Percentiles rank a stretch among this genome's conserved stretches.
These are phyloP conservation scores for Pichia paraexigua DNA, from an alignment of 805 yeast species.

Conservation along the genomic window DNA sequence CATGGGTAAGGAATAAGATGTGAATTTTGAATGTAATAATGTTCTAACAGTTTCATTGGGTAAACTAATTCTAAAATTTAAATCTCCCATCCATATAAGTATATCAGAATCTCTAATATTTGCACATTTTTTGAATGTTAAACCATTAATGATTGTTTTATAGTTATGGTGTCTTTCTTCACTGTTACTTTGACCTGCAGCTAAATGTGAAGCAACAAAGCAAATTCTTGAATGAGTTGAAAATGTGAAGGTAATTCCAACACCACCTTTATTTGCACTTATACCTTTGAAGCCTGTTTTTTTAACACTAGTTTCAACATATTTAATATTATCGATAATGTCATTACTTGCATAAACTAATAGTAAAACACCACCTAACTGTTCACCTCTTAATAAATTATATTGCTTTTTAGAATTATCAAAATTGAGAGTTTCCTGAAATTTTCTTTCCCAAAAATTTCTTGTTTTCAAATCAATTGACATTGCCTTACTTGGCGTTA, in stretches of 20 bases:
- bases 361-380: slow-evolving; percentile 76
- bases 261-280: slow-evolving; percentile 56
- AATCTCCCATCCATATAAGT: slow-evolving; percentile 88
- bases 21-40: slow-evolving; percentile 14
- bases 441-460: slow-evolving; percentile 56
- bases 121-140: slow-evolving; percentile 52
- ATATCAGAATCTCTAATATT: slow-evolving; percentile 71
- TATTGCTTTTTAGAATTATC: slow-evolving; percentile 30
- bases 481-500: slow-evolving; percentile 76
- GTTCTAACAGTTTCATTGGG: slow-evolving; percentile 62
- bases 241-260: slow-evolving; percentile 46
- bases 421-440: slow-evolving; percentile 39
- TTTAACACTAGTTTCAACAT: slow-evolving; percentile 64
- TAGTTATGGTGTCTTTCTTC: slow-evolving; percentile 85
- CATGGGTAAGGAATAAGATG: neutral
- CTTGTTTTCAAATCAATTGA: slow-evolving; percentile 61
- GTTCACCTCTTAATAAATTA: slow-evolving; percentile 59
- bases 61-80: slow-evolving; percentile 74
- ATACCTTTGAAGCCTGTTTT: slow-evolving; percentile 95
- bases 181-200: slow-evolving; percentile 80
- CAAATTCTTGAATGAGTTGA: slow-evolving; percentile 59
- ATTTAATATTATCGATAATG: slow-evolving; percentile 44
- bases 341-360: slow-evolving; percentile 57
- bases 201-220: slow-evolving; percentile 79
- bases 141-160: slow-evolving; percentile 64